Conservation (phyloP, 1,284 basidiomycete species). For the Boletus hoseneyae region DNA sequence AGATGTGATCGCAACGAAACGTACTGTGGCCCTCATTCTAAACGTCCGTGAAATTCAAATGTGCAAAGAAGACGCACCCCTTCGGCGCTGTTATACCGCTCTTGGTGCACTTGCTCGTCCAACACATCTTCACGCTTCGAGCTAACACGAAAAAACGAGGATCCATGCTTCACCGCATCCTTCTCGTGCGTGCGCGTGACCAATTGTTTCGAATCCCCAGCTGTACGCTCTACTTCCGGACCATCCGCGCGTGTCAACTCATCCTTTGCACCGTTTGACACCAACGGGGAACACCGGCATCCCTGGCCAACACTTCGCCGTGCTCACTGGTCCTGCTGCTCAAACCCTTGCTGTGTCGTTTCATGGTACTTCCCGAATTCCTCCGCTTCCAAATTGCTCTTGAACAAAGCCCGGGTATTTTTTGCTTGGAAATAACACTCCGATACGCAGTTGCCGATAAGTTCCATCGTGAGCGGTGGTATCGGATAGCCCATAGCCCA, state of each 20-base stretch:
- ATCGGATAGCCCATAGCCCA: too few species aligned
- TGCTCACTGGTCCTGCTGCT: background rate
- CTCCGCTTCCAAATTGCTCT: slow-evolving; percentile 20
- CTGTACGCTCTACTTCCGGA: background rate
- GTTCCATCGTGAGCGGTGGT: too few species aligned
- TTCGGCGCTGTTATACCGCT: slow-evolving; percentile 22
- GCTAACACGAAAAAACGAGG: slow-evolving; percentile 15
- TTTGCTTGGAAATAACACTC: too few species aligned
- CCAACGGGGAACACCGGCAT: background rate
- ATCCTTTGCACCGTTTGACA: background rate
- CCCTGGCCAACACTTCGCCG: background rate
- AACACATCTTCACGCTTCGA: slow-evolving; percentile 7
- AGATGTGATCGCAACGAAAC: slow-evolving; percentile 29
- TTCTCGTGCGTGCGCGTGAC: background rate
- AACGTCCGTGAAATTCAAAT: background rate
- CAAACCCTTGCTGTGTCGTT: slow-evolving; percentile 7
- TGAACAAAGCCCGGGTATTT: slow-evolving; percentile 7
- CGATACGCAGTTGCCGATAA: too few species aligned
- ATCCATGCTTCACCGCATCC: slow-evolving; percentile 13
- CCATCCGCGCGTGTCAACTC: background rate
- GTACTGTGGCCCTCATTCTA: slow-evolving; percentile 11
- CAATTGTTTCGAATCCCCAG: background rate
- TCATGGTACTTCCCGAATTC: slow-evolving; percentile 12
- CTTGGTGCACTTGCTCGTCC: slow-evolving; percentile 15
- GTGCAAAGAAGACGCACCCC: slow-evolving; percentile 7